Base-by-base conservation (phyloP, 805 yeast species). In the Sporopachydermia quercuum region DNA sequence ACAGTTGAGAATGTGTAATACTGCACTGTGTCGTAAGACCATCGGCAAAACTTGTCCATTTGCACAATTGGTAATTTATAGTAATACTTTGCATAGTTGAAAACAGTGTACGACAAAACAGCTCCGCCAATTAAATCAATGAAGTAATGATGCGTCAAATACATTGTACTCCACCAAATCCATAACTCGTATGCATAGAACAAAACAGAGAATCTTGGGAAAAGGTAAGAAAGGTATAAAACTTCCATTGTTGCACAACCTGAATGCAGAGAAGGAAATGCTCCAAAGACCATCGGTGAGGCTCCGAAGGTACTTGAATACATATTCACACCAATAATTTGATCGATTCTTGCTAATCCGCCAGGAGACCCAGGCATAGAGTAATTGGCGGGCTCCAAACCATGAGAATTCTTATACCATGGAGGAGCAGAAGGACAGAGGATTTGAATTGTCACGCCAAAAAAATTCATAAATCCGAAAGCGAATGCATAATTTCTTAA, bases 111-210 rank as follows among this genome's bases (percentile, higher is more conserved):
- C 0, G 94, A 76, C 42, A 91, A 65, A n/a, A 76, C 70, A 2
- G 96, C 89, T 16, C 98, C 98, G n/a, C 84, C 89, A 52, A 84
- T 83, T 40, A 89, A 71, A 56, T 89, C 97, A 44, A 89, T 75
- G 53, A 91, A 91, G 57, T 89, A 89, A 61, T 89, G 98, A 60
- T 89, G 98, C 0, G 96, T 89, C 52, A 89, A 68, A 58, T 89
- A 89, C 98, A 89, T 89, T 13, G 97, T 91, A 39, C 91, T 73
- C 94, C 96, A 91, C 97, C 97, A 89, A 49, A 91, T 69, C 93
- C 94, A 85, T 46, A 75, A 62, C n/a, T 85, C 91, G 56, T 89
- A 91, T 15, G 66, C 59, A 55, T 78, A 68, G 67, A 85, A 82
- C 4, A 82, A 43, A 4, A 79, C 75, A 1, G 74, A 65, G 37